These are phyloP conservation scores for Sporodiniella umbellata DNA, from an alignment of 371 early-diverging fungal species.

Conservation along the genomic window DNA sequence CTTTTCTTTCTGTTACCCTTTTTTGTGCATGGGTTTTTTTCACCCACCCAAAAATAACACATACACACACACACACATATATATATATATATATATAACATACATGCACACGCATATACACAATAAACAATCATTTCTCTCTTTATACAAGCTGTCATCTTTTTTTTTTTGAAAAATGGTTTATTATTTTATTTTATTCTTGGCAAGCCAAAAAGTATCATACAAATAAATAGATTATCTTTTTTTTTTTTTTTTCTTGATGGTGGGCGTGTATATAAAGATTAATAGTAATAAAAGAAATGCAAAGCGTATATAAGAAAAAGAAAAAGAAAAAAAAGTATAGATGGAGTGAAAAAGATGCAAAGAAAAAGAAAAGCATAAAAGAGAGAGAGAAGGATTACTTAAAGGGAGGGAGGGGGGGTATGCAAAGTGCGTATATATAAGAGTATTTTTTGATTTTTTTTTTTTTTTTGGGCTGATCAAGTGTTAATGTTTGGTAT, in stretches of 20 bases:
- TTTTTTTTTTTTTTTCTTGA: too few species aligned
- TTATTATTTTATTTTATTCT: background rate
- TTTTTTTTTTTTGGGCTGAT: background rate
- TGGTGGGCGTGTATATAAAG: background rate
- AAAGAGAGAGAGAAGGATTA: background rate
- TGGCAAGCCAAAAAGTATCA: conserved; percentile 2
- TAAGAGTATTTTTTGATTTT: too few species aligned
- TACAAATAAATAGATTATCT: background rate
- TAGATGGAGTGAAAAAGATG: background rate
- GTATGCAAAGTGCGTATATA: background rate
- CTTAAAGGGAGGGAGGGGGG: background rate
- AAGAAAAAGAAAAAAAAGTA: background rate
- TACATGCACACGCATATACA: too few species aligned
- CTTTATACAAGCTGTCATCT: too few species aligned
- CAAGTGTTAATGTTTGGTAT: background rate
- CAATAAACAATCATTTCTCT: too few species aligned
- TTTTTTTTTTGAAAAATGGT: too few species aligned
- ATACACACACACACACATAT: too few species aligned
- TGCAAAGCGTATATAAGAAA: background rate
- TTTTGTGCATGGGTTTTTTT: too few species aligned
- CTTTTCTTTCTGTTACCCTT: too few species aligned
- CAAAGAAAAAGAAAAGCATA: background rate
- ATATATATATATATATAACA: too few species aligned
- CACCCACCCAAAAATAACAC: too few species aligned
- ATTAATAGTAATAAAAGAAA: background rate